Percentiles rank a stretch among this genome's conserved stretches.
Conservation (phyloP, 2,329 filamentous ascomycete species). For the Colletotrichum sp. region DNA sequence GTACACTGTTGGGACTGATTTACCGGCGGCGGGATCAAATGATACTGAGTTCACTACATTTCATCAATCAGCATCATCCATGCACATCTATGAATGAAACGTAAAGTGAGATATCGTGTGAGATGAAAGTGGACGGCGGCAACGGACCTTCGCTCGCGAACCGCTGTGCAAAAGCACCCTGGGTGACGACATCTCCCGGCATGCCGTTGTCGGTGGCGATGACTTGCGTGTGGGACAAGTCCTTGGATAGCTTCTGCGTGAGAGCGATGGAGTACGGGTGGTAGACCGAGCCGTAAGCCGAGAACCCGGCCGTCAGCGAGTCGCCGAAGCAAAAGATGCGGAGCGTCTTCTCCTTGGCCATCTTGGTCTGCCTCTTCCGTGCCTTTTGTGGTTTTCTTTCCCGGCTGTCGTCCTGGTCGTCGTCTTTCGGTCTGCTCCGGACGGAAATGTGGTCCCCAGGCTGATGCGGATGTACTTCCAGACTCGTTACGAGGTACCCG, state of each 20-base stretch:
- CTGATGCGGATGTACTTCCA: background rate
- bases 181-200: conserved; percentile 55
- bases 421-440: background rate
- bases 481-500: background rate
- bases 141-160: conserved; percentile 41
- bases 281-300: conserved; percentile 40
- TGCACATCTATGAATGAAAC: background rate
- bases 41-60: conserved; percentile 18
- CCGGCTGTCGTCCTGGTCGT: background rate
- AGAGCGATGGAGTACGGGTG: conserved; percentile 62
- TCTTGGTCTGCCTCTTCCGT: background rate
- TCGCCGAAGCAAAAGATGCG: conserved; percentile 69
- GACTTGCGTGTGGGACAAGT: conserved; percentile 48
- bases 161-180: conserved; percentile 33
- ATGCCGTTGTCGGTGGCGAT: conserved; percentile 50
- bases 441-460: background rate
- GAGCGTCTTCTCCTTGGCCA: conserved; percentile 33
- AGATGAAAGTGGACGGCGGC: background rate
- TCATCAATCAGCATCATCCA: background rate
- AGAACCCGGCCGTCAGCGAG: conserved; percentile 66
- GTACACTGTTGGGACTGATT: conserved; percentile 30
- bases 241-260: conserved; percentile 47
- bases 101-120: background rate
- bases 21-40: conserved; percentile 49
- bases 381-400: background rate